Conservation (phyloP, 1,139 yeast species). For the Meyerozyma carpophila region DNA sequence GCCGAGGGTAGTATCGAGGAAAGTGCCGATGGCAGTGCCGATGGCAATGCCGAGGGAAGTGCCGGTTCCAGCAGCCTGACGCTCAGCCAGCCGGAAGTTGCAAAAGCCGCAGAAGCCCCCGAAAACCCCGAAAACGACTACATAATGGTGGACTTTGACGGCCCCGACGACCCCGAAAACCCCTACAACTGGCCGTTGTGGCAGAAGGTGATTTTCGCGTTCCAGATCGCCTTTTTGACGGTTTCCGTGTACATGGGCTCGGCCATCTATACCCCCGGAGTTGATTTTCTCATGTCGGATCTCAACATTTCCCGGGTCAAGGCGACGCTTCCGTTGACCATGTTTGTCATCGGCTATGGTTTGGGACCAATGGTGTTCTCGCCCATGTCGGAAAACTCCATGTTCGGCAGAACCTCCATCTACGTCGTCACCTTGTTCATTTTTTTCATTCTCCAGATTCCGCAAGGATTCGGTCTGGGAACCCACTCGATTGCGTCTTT, state of each 20-base stretch:
- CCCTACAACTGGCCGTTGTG: slow-evolving; percentile 7
- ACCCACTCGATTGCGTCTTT: slow-evolving; percentile 23
- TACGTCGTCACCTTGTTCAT: slow-evolving; percentile 25
- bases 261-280: slow-evolving; percentile 8
- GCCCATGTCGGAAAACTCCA: slow-evolving; percentile 8
- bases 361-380: slow-evolving; percentile 6
- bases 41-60: too few species aligned
- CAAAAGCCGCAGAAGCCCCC: background rate
- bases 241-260: slow-evolving; percentile 6
- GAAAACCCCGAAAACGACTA: background rate
- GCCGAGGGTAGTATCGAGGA: too few species aligned
- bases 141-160: slow-evolving; percentile 5
- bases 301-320: slow-evolving; percentile 2
- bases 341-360: slow-evolving; percentile 8
- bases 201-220: slow-evolving; percentile 2
- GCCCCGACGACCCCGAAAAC: slow-evolving; percentile 7
- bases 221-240: slow-evolving; percentile 3
- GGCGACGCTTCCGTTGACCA: slow-evolving; percentile 6
- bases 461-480: slow-evolving; percentile 22
- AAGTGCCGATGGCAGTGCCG: too few species aligned
- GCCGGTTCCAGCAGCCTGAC: background rate
- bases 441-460: slow-evolving; percentile 29
- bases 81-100: background rate
- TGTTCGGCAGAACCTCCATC: slow-evolving; percentile 48
- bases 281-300: slow-evolving; percentile 4